Base-by-base conservation (phyloP, 164 flowering plant genomes). In the Paratinospora sagittata region DNA sequence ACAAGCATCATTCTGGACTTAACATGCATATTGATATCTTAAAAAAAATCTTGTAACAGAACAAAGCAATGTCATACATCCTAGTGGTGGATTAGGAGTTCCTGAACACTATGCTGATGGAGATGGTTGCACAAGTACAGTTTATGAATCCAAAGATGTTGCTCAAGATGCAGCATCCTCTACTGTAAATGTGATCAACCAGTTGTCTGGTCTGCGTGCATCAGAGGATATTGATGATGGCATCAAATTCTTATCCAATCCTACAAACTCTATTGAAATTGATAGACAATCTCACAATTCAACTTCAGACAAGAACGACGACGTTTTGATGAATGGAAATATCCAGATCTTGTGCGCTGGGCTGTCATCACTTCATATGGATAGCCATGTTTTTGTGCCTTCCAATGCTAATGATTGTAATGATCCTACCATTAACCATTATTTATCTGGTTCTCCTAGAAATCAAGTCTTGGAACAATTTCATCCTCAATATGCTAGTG, bases 141-240 rank as follows among this genome's bases (percentile, higher is more conserved):
- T 63, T 49, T 73, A 78, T 73, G 30, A 41, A 8, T 24, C 41
- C 60, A 57, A 33, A 39, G 72, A 69, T n/a, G 65, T 52, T 67
- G 36, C 63, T 11, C 73, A 36, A 75, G 78, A 68, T 64, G n/a
- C 71, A 71, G 36, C 65, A 17, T 66, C 63, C 84, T 70, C 72
- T 60, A 66, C 84, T 83, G 78, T 27, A 85, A 52, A 76, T 83
- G 37, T 89, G 85, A 33, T 85, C 84, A 68, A 81, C 88, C 70
- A 87, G 85, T 79, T 89, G 87, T 36, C 87, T 88, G 45, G 78
- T 76, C 72, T 85, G 86, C 34, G 34, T 39, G 24, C 17, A 57
- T 45, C 75, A 23, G 60, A 61, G 17, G 37, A 72, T 60, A 39
- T 36, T 41, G 66, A 63, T 63, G 37, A 63, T 30, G 27, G 61